A percentile compares a stretch with the other conserved stretches of the same genome.
Conservation (phyloP, 192 early-diverging fungal species). For the Chytriomyces sp. region DNA sequence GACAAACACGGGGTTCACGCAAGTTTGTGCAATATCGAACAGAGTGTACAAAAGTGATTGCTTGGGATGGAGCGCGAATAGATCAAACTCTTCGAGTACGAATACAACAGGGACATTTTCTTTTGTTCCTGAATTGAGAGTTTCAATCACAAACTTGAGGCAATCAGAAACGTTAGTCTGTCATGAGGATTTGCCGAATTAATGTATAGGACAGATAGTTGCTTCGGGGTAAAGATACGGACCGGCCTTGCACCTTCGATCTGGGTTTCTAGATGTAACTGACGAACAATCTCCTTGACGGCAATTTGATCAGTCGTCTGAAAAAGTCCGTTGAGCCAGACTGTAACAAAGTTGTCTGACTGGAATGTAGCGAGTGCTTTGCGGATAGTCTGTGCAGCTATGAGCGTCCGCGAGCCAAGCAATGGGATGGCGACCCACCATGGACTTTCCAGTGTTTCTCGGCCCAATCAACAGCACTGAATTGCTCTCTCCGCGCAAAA, state of each 20-base stretch:
- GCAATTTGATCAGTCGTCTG: conserved; percentile 84
- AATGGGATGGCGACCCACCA: conserved; percentile 40
- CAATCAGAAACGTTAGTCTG: conserved; percentile 52
- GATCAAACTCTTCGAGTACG: conserved; percentile 91
- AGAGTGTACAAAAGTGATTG: conserved; percentile 93
- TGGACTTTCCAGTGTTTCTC: conserved; percentile 76
- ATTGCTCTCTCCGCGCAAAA: conserved; percentile 78
- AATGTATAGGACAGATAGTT: conserved; percentile 1
- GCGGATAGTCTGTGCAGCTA: conserved; percentile 44
- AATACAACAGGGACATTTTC: conserved; percentile 73
- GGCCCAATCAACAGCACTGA: conserved; percentile 83
- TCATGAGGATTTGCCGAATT: not conserved
- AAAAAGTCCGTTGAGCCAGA: conserved; percentile 73
- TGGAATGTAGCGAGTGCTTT: conserved; percentile 44
- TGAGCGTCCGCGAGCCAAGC: conserved; percentile 29
- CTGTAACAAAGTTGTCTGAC: conserved; percentile 58
- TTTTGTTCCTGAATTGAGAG: conserved; percentile 60
- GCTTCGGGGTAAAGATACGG: not conserved
- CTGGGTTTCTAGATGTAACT: conserved; percentile 66
- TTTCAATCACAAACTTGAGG: conserved; percentile 62
- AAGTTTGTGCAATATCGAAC: conserved; percentile 86
- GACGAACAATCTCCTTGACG: conserved; percentile 78
- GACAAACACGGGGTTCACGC: conserved; percentile 81
- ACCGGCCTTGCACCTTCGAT: conserved; percentile 33
- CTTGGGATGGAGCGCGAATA: conserved; percentile 89